phyloP scores from a whole-genome alignment of 1,284 basidiomycete genomes.

The Vanrija pseudolonga region DNA sequence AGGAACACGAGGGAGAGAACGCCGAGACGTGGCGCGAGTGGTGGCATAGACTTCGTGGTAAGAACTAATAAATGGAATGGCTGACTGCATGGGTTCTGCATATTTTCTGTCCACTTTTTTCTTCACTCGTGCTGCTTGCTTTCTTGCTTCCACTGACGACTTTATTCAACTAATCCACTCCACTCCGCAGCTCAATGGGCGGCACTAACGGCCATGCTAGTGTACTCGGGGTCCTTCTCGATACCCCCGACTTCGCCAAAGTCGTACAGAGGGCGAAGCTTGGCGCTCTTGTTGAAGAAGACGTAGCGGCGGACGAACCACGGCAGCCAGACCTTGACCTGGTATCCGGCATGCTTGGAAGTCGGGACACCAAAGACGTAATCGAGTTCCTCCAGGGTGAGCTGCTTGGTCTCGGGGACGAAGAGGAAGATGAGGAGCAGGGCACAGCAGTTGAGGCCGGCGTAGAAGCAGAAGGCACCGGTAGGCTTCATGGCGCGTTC shows the following conservation, averaged over 20 bases:
- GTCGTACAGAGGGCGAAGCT: constrained; percentile 22
- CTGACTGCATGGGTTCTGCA: too few species aligned
- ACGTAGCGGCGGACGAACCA: constrained; percentile 22
- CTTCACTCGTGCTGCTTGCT: too few species aligned
- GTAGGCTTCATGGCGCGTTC: constrained; percentile 55
- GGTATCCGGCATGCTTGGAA: constrained; percentile 24
- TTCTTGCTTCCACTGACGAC: too few species aligned
- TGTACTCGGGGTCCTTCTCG: constrained; percentile 15
- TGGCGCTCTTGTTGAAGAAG: constrained; percentile 11
- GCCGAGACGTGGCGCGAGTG: too few species aligned
- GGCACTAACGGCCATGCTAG: too few species aligned
- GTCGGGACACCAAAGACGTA: constrained; percentile 38
- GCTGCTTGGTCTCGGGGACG: constrained; percentile 32
- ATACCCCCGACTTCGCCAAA: constrained; percentile 24
- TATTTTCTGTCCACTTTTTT: too few species aligned
- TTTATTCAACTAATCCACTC: too few species aligned
- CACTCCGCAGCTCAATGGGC: too few species aligned
- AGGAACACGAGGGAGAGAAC: too few species aligned
- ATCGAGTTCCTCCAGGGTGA: constrained; percentile 40
- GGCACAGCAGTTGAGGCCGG: constrained; percentile 27
- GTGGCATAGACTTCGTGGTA: too few species aligned
- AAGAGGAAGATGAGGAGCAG: constrained; percentile 33
- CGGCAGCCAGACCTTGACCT: constrained; percentile 20
- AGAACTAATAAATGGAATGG: too few species aligned
- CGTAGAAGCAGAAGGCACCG: constrained; percentile 60